Percentiles rank a stretch among this genome's conserved stretches.
Evolutionary conservation across 805 yeast genomes (phyloP).

Genomic region (Starmerella apis): DNA sequence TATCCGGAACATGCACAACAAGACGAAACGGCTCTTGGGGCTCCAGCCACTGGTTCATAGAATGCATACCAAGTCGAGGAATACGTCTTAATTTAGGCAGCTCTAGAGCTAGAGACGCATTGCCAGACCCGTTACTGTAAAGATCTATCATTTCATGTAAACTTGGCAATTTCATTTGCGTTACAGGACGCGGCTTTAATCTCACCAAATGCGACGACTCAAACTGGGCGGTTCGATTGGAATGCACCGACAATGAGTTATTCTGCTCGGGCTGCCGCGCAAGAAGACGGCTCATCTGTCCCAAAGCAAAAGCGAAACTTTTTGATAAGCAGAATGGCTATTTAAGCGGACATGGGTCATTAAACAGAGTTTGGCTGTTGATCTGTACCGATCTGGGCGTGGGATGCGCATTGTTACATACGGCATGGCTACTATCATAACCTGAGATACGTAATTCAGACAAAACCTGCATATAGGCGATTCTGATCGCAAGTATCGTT

Average conservation of each 20-base stretch:
- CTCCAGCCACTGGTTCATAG: neutral
- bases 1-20: slow-evolving; percentile 2
- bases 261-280: neutral
- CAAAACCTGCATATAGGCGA: no score
- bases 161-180: neutral
- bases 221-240: neutral
- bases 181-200: neutral
- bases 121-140: neutral
- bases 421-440: neutral
- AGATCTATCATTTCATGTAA: slow-evolving; percentile 1
- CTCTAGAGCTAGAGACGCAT: neutral
- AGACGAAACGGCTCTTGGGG: slow-evolving; percentile 5
- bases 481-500: no score
- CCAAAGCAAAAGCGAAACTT: neutral
- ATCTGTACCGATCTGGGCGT: slow-evolving; percentile 4
- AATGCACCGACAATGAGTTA: neutral
- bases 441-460: neutral
- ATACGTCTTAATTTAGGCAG: slow-evolving; percentile 1
- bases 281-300: neutral
- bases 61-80: neutral
- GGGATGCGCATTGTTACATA: neutral
- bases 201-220: neutral
- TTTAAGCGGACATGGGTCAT: neutral
- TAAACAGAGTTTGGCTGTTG: neutral
- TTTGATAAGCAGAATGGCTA: neutral